Conservation (phyloP, 1,284 basidiomycete species). For the Athelia psychrophila region DNA sequence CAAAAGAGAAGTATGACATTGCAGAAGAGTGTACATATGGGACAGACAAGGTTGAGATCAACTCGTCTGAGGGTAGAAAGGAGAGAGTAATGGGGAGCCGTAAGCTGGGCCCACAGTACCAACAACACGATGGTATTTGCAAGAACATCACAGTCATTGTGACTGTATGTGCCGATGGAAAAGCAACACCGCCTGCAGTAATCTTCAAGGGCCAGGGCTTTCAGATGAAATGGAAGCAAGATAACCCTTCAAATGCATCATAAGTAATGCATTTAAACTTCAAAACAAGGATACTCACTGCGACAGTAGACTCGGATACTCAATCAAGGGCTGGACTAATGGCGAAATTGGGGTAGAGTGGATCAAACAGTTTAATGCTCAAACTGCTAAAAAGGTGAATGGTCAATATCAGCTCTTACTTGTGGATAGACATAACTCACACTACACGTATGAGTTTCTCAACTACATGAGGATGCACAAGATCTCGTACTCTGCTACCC, state of each 20-base stretch:
- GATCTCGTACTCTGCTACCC: constrained; percentile 21
- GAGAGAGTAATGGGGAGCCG: constrained; percentile 13
- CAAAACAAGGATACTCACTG: background rate
- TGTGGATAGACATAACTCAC: constrained; percentile 28
- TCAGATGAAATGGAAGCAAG: background rate
- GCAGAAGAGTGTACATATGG: constrained; percentile 15
- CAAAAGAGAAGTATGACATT: constrained; percentile 13
- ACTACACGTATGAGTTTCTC: constrained; percentile 23
- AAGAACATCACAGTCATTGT: constrained; percentile 27
- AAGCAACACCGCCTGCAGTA: constrained; percentile 3
- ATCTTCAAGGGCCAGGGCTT: background rate
- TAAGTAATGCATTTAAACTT: background rate
- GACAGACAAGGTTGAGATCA: constrained; percentile 22
- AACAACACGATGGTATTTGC: constrained; percentile 16
- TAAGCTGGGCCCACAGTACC: constrained; percentile 17
- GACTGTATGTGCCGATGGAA: constrained; percentile 28
- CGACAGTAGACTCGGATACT: background rate
- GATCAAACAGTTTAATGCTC: constrained; percentile 23
- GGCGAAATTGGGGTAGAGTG: constrained; percentile 22
- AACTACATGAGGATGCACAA: constrained; percentile 17
- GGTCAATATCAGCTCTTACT: constrained; percentile 15
- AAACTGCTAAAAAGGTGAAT: constrained; percentile 16
- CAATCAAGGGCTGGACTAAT: constrained; percentile 4
- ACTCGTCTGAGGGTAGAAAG: constrained; percentile 8
- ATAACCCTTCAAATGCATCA: background rate